Evolutionary conservation across 306 rosid genomes (phyloP).

Genomic region (Geum urbanum): DNA sequence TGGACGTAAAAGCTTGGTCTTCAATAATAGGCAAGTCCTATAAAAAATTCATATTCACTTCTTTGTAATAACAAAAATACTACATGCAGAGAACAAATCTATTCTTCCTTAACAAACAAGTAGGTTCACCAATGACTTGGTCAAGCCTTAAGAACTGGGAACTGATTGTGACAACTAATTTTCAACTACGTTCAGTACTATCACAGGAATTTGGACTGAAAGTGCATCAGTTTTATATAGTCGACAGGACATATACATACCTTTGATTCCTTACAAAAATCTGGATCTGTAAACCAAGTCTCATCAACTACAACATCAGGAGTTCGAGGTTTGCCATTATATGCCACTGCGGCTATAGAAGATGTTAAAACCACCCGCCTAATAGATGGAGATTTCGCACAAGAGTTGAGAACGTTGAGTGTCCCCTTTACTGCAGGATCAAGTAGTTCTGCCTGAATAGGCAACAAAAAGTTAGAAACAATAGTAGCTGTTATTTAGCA

Average conservation of each 20-base stretch:
- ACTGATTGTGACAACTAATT: not conserved
- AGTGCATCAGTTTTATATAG: not conserved
- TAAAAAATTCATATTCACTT: not conserved
- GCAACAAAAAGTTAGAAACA: not conserved
- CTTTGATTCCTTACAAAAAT: constrained; percentile 34
- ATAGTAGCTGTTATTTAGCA: not conserved
- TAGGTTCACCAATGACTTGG: not conserved
- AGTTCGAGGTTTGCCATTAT: constrained; percentile 31
- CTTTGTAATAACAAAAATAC: not conserved
- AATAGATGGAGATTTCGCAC: constrained; percentile 36
- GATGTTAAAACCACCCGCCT: constrained; percentile 54
- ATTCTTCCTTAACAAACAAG: not conserved
- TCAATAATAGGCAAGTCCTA: not conserved
- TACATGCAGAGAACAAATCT: not conserved
- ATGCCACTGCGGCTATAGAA: constrained; percentile 44
- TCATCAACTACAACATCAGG: constrained; percentile 46
- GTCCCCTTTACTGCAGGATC: constrained; percentile 61
- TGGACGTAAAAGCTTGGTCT: not conserved
- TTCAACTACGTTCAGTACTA: not conserved
- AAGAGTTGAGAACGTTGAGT: constrained; percentile 45
- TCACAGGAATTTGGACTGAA: not conserved
- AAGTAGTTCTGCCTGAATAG: constrained; percentile 44
- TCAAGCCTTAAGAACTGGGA: constrained; percentile 4
- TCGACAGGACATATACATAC: constrained; percentile 13
- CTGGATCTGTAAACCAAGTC: constrained; percentile 49